Percentiles rank a stretch among this genome's conserved stretches.
Conservation (phyloP, 306 rosid genomes). For the Vachellia pachyceras region DNA sequence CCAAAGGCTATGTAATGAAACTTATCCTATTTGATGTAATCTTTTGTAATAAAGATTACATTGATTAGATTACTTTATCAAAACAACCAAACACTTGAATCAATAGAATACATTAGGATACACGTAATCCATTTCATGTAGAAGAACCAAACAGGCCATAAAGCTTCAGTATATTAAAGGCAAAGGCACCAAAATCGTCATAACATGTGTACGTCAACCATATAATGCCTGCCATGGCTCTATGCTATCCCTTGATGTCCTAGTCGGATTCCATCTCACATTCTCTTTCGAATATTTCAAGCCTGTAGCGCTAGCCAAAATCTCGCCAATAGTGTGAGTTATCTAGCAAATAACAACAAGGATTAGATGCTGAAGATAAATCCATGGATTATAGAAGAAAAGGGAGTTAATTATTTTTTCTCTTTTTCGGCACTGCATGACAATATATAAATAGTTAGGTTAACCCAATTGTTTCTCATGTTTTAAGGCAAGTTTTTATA, state of each 20-base stretch:
- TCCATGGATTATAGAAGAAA: not conserved
- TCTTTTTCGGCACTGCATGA: not conserved
- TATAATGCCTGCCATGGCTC: conserved; percentile 89
- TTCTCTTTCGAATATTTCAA: conserved; percentile 63
- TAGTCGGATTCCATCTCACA: conserved; percentile 66
- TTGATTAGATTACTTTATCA: too few relatives aligned
- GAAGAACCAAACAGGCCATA: too few relatives aligned
- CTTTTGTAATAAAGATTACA: too few relatives aligned
- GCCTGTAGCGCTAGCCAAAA: conserved; percentile 58
- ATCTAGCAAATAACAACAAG: conserved; percentile 47
- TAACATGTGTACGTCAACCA: conserved; percentile 50
- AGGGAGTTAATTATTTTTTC: not conserved
- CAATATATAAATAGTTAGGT: not conserved
- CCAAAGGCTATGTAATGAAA: too few relatives aligned
- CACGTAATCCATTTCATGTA: too few relatives aligned
- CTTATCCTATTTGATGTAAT: too few relatives aligned
- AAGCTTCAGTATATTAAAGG: conserved; percentile 23
- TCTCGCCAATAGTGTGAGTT: conserved; percentile 58
- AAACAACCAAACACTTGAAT: too few relatives aligned
- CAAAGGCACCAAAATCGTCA: not conserved
- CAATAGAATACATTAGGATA: too few relatives aligned
- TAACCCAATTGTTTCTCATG: not conserved
- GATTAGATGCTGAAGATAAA: conserved; percentile 24
- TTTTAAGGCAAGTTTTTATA: not conserved
- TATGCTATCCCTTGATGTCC: conserved; percentile 48